A percentile compares a stretch with the other conserved stretches of the same genome.
These are phyloP conservation scores for Usnea hakonensis DNA, from an alignment of 495 filamentous ascomycete genomes.

Conservation along the genomic window DNA sequence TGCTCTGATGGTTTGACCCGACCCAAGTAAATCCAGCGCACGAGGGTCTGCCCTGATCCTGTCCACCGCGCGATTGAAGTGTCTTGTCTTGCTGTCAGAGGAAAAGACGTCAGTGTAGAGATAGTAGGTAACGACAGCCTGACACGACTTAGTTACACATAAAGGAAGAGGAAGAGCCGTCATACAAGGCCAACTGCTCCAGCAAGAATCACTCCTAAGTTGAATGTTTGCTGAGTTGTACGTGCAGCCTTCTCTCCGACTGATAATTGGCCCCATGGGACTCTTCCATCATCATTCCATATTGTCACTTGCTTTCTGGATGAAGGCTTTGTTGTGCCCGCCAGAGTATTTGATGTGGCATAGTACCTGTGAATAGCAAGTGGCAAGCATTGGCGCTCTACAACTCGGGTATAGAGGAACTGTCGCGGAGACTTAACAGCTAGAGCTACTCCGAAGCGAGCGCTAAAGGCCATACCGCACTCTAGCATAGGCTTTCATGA, in stretches of 20 bases:
- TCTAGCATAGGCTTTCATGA: neutral
- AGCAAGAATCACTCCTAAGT: slow-evolving; percentile 66
- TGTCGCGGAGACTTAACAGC: neutral
- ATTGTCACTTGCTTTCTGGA: slow-evolving; percentile 64
- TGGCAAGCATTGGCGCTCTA: neutral
- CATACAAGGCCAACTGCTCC: slow-evolving; percentile 69
- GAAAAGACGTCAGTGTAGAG: slow-evolving; percentile 84
- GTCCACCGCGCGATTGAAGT: slow-evolving; percentile 83
- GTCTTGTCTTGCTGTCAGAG: slow-evolving; percentile 70
- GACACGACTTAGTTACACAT: neutral
- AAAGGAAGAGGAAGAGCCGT: neutral
- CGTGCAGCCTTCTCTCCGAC: slow-evolving; percentile 70
- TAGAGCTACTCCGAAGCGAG: neutral
- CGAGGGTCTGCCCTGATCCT: slow-evolving; percentile 64
- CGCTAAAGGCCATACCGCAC: neutral
- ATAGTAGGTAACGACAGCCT: slow-evolving; percentile 69
- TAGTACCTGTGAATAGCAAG: slow-evolving; percentile 27
- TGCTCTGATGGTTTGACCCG: slow-evolving; percentile 65
- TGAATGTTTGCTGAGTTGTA: slow-evolving; percentile 84
- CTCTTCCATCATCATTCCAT: slow-evolving; percentile 70
- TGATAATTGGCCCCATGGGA: slow-evolving; percentile 71
- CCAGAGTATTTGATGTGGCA: slow-evolving; percentile 45
- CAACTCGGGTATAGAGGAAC: neutral
- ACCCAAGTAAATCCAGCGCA: slow-evolving; percentile 69
- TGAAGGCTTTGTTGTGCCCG: slow-evolving; percentile 17